A percentile compares a stretch with the other conserved stretches of the same genome.
Evolutionary conservation across 768 basidiomycete species (phyloP).

Genomic region (Ramaria rubella): DNA sequence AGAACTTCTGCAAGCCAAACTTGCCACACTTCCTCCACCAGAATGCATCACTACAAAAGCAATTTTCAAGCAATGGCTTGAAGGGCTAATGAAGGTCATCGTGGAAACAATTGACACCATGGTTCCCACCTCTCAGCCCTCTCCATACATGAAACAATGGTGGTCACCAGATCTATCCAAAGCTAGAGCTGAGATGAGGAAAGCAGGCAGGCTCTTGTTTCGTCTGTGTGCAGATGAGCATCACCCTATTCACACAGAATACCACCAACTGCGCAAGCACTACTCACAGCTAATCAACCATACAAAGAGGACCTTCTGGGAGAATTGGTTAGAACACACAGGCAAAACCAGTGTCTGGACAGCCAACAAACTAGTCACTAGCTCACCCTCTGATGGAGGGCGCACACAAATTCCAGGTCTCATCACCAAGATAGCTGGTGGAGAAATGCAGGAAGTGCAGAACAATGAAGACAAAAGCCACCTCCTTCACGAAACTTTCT

Average conservation of each 20-base stretch:
- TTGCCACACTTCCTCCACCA: not conserved
- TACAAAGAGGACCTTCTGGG: not conserved
- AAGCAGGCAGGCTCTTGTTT: constrained; percentile 11
- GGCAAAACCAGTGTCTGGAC: constrained; percentile 5
- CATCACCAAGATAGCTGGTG: not conserved
- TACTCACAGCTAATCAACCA: not conserved
- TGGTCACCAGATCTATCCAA: constrained; percentile 26
- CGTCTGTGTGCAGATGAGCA: not conserved
- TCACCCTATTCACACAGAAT: not conserved
- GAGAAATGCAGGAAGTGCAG: not conserved
- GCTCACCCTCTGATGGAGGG: constrained; percentile 12
- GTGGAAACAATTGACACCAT: constrained; percentile 14
- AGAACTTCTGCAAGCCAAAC: constrained; percentile 12
- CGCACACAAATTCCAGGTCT: constrained; percentile 16
- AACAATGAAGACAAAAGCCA: constrained; percentile 20
- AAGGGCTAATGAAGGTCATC: constrained; percentile 14
- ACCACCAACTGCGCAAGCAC: not conserved
- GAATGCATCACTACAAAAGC: not conserved
- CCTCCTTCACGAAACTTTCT: constrained; percentile 19
- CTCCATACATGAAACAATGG: constrained; percentile 28
- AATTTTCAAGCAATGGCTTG: constrained; percentile 11
- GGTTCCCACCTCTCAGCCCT: constrained; percentile 17
- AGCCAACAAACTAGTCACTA: not conserved
- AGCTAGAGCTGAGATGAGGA: constrained; percentile 12
- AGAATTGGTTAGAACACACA: not conserved